phyloP scores from a whole-genome alignment of 768 basidiomycete species.

The Boletus rubescentipes region DNA sequence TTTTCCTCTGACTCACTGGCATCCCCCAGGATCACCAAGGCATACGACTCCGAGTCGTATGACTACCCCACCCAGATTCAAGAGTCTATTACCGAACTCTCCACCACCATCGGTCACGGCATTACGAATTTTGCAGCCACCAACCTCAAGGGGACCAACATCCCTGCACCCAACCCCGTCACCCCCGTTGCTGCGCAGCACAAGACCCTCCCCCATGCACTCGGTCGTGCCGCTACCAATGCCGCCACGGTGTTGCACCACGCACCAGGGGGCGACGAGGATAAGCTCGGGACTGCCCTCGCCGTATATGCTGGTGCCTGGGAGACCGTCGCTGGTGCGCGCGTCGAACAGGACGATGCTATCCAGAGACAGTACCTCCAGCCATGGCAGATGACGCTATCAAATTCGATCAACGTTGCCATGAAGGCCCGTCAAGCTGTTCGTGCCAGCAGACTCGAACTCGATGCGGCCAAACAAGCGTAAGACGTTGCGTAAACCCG shows the following conservation, averaged over 20 bases:
- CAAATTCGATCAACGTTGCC: conserved; percentile 81
- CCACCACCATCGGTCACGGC: conserved; percentile 67
- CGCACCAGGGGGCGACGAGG: conserved; percentile 48
- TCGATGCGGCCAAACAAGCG: conserved; percentile 90
- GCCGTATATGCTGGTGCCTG: conserved; percentile 77
- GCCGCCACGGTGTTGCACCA: conserved; percentile 51
- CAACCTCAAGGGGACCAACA: conserved; percentile 86
- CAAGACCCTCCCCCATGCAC: conserved; percentile 97
- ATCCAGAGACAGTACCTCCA: conserved; percentile 67
- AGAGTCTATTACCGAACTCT: conserved; percentile 74
- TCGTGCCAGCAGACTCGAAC: conserved; percentile 73
- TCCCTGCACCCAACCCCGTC: conserved; percentile 67
- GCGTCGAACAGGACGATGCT: conserved; percentile 75
- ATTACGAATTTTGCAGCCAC: conserved; percentile 83
- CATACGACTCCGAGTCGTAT: conserved; percentile 85
- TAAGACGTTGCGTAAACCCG: conserved; percentile 36
- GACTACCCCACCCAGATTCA: conserved; percentile 90
- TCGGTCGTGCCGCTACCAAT: conserved; percentile 73
- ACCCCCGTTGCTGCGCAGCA: conserved; percentile 62
- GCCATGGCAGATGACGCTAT: conserved; percentile 88
- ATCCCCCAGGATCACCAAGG: conserved; percentile 68
- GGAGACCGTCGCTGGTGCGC: conserved; percentile 79
- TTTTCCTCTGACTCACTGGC: background rate
- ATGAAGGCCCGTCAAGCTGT: conserved; percentile 91
- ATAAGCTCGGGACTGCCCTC: conserved; percentile 77